A percentile compares a stretch with the other conserved stretches of the same genome.
phyloP scores from a whole-genome alignment of 2,329 filamentous ascomycete genomes.

The Fonsecaea monophora region DNA sequence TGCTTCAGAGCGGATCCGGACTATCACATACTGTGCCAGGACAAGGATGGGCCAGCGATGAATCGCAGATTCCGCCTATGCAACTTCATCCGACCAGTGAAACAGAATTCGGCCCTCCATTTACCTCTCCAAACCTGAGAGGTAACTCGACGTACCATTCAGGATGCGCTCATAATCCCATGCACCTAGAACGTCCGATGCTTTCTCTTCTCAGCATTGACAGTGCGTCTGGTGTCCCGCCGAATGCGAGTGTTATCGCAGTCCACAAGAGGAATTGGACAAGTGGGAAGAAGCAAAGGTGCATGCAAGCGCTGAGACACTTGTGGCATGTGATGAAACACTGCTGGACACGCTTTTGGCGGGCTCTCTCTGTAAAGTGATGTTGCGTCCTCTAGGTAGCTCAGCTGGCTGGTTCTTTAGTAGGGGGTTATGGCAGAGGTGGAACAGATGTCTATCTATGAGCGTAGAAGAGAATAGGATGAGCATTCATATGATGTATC shows the following conservation, averaged over 20 bases:
- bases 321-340: conserved; percentile 10
- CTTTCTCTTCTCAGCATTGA: not conserved
- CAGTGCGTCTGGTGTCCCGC: not conserved
- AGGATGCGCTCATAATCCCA: not conserved
- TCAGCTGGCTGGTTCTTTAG: too few species aligned
- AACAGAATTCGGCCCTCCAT: not conserved
- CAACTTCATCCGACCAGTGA: not conserved
- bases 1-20: not conserved
- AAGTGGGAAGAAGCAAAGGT: not conserved
- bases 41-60: not conserved
- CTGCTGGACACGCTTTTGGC: conserved; percentile 16
- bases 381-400: not conserved
- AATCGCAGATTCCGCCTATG: not conserved
- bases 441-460: not conserved
- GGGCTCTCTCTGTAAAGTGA: not conserved
- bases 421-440: not conserved
- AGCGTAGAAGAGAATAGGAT: not conserved
- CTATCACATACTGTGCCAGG: not conserved
- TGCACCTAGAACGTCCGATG: not conserved
- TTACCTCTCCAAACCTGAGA: not conserved
- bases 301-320: conserved; percentile 7
- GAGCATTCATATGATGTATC: not conserved
- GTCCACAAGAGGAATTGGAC: not conserved
- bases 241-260: conserved; percentile 1
- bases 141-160: not conserved